Evolutionary conservation across 1,139 yeast genomes (phyloP).

Genomic region (Debaryomyces robertsiae): DNA sequence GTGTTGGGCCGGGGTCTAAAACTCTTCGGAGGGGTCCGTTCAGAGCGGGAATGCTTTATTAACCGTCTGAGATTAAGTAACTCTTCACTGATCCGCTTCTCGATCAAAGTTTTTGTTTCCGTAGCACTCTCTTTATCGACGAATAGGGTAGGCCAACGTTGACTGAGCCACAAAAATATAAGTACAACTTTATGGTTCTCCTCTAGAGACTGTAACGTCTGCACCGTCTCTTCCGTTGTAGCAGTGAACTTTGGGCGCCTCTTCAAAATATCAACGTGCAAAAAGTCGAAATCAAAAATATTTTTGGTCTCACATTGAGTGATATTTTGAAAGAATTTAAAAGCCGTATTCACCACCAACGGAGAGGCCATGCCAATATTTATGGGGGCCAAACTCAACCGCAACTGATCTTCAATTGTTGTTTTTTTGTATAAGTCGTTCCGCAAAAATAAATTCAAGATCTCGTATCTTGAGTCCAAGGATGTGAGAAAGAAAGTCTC

Average conservation of each 20-base stretch:
- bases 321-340: conserved; percentile 41
- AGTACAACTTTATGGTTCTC: conserved; percentile 68
- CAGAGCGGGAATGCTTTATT: conserved; percentile 14
- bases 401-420: conserved; percentile 55
- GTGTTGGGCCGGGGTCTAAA: conserved; percentile 6
- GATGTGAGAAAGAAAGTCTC: conserved; percentile 44
- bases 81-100: conserved; percentile 66
- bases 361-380: conserved; percentile 30
- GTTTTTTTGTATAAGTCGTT: conserved; percentile 28
- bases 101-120: conserved; percentile 66
- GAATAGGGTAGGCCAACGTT: conserved; percentile 80
- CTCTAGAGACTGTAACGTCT: conserved; percentile 57
- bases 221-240: conserved; percentile 29
- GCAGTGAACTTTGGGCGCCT: conserved; percentile 24
- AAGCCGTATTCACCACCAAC: conserved; percentile 27
- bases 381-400: conserved; percentile 63
- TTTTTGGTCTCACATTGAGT: conserved; percentile 41
- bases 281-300: conserved; percentile 46
- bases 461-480: conserved; percentile 43
- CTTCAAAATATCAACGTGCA: conserved; percentile 32
- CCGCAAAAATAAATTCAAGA: conserved; percentile 49
- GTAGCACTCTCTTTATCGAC: conserved; percentile 75
- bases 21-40: not conserved
- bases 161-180: conserved; percentile 82
- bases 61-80: conserved; percentile 43